Conservation (phyloP, 192 early-diverging fungal species). For the Rhizoclosmatium globosum region DNA sequence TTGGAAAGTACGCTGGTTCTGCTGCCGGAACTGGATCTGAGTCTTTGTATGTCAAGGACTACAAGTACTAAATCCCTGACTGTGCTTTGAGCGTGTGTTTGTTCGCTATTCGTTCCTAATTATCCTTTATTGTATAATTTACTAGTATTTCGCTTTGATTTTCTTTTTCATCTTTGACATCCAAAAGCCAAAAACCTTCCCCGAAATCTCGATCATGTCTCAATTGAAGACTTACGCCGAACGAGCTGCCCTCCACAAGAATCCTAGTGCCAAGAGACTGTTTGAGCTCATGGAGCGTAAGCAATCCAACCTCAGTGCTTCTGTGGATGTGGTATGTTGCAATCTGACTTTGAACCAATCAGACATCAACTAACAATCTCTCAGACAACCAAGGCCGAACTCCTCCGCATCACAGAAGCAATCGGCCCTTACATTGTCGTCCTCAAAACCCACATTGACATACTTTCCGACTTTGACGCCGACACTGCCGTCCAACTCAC, state of each 20-base stretch:
- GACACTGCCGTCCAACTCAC: slow-evolving; percentile 79
- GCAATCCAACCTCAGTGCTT: slow-evolving; percentile 88
- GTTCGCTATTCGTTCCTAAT: not conserved
- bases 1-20: slow-evolving; percentile 44
- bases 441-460: slow-evolving; percentile 98
- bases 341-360: too few species aligned
- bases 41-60: slow-evolving; percentile 53
- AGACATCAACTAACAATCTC: too few species aligned
- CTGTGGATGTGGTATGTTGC: slow-evolving; percentile 75
- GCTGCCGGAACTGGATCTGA: slow-evolving; percentile 33
- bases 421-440: slow-evolving; percentile 93
- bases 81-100: not conserved
- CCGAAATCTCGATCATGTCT: not conserved
- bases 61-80: slow-evolving; percentile 46
- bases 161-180: not conserved
- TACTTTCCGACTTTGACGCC: slow-evolving; percentile 91
- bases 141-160: not conserved
- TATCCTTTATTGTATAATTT: not conserved
- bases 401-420: slow-evolving; percentile 85
- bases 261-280: slow-evolving; percentile 79
- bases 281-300: slow-evolving; percentile 89
- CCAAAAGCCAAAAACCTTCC: not conserved
- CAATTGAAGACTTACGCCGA: slow-evolving; percentile 60
- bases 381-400: slow-evolving; percentile 78
- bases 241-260: slow-evolving; percentile 73